phyloP scores from a whole-genome alignment of 2,329 filamentous ascomycete species.

The Fusarium sp. region DNA sequence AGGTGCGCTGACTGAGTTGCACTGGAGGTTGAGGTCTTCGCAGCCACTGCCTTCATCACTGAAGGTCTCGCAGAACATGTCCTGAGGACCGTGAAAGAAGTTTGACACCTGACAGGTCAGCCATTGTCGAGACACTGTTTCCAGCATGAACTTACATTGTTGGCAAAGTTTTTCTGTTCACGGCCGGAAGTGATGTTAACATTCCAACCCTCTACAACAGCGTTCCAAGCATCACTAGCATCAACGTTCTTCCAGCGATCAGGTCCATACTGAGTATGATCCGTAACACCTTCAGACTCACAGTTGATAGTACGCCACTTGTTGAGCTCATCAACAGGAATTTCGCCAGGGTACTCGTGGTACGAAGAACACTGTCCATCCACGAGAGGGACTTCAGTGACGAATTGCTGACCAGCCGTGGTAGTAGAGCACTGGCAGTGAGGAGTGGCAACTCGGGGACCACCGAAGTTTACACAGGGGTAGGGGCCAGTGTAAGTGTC shows the following conservation, averaged over 20 bases:
- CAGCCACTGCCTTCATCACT: constrained; percentile 23
- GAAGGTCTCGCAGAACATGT: constrained; percentile 31
- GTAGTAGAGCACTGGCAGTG: constrained; percentile 36
- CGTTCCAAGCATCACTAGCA: constrained; percentile 17
- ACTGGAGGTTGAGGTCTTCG: constrained; percentile 18
- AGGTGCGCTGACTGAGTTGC: constrained; percentile 11
- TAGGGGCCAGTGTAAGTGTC: constrained; percentile 13
- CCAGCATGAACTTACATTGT: constrained; percentile 2
- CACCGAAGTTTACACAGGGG: constrained; percentile 28
- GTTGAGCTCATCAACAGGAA: background rate
- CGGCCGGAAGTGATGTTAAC: constrained; percentile 13
- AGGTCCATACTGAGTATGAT: constrained; percentile 23
- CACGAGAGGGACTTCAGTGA: constrained; percentile 25
- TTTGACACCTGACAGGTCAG: constrained; percentile 17
- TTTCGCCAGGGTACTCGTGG: constrained; percentile 21
- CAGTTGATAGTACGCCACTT: constrained; percentile 17
- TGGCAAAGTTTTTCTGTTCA: constrained; percentile 17
- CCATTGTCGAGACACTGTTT: rapidly evolving
- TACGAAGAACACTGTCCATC: constrained; percentile 18
- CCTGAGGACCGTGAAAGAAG: constrained; percentile 28
- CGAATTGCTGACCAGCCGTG: constrained; percentile 19
- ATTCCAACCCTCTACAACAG: constrained; percentile 23
- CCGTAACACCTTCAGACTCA: constrained; percentile 14
- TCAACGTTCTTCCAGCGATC: constrained; percentile 22
- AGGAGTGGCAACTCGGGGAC: constrained; percentile 24